phyloP scores from a whole-genome alignment of 2,329 filamentous ascomycete genomes.

The Aspergillus hiratsukae region DNA sequence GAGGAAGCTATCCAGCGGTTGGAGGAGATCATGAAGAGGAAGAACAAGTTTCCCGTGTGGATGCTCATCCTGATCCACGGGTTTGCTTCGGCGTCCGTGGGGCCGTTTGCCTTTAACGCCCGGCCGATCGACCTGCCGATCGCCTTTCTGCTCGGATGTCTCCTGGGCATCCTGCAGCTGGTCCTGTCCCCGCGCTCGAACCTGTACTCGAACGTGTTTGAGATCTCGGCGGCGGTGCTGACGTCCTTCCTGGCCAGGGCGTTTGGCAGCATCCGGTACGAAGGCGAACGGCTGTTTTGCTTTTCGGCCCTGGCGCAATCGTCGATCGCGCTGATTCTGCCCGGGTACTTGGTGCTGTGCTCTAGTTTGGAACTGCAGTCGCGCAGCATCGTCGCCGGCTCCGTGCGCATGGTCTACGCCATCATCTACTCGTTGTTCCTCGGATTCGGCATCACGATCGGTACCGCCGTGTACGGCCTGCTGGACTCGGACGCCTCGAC shows the following conservation, averaged over 20 bases:
- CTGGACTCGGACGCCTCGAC: slow-evolving; percentile 54
- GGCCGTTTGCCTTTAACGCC: slow-evolving; percentile 73
- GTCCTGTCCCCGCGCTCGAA: slow-evolving; percentile 71
- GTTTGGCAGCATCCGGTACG: slow-evolving; percentile 61
- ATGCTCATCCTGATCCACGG: slow-evolving; percentile 66
- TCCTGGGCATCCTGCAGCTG: slow-evolving; percentile 72
- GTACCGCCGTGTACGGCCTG: slow-evolving; percentile 59
- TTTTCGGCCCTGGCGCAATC: slow-evolving; percentile 70
- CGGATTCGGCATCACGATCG: slow-evolving; percentile 68
- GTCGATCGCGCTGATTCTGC: slow-evolving; percentile 68
- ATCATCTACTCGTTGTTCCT: slow-evolving; percentile 71
- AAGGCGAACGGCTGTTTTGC: slow-evolving; percentile 55
- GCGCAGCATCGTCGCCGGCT: slow-evolving; percentile 65
- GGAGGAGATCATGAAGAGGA: slow-evolving; percentile 54
- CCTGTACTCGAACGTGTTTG: slow-evolving; percentile 62
- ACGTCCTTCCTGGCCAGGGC: slow-evolving; percentile 66
- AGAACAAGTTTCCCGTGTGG: slow-evolving; percentile 54
- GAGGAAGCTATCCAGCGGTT: slow-evolving; percentile 44
- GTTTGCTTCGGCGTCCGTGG: slow-evolving; percentile 63
- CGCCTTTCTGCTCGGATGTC: slow-evolving; percentile 69
- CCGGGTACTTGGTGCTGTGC: slow-evolving; percentile 62
- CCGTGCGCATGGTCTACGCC: slow-evolving; percentile 71
- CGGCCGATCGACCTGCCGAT: slow-evolving; percentile 75
- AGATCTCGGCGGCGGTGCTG: slow-evolving; percentile 61
- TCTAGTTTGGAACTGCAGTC: slow-evolving; percentile 65